A percentile compares a stretch with the other conserved stretches of the same genome.
Evolutionary conservation across 148 eudicot genomes (phyloP).

Genomic region (Nepenthes gracilis): DNA sequence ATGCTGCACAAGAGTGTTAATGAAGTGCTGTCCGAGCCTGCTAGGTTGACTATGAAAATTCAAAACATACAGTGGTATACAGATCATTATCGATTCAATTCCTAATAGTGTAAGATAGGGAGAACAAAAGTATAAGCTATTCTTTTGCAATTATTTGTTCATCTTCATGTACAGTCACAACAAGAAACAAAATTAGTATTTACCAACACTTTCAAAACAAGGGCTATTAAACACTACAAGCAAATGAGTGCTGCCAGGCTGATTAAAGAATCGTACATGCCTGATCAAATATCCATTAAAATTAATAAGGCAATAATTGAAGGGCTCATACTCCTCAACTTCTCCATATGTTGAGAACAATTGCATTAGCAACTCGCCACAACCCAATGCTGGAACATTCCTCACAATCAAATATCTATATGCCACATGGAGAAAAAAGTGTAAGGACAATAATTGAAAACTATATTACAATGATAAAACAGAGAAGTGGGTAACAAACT

Average conservation of each 20-base stretch:
- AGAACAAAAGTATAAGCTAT: no score
- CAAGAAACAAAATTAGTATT: no score
- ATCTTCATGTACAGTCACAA: no score
- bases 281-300: not conserved
- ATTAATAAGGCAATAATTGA: slow-evolving; percentile 1
- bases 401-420: slow-evolving; percentile 76
- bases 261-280: no score
- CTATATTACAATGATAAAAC: not conserved
- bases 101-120: no score
- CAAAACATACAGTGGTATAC: no score
- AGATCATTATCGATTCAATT: no score
- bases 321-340: slow-evolving; percentile 59
- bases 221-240: not conserved
- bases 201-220: not conserved
- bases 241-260: no score
- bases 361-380: slow-evolving; percentile 68
- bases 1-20: no score
- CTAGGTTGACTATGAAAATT: no score
- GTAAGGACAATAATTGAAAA: not conserved
- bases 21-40: no score
- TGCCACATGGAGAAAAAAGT: not conserved
- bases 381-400: slow-evolving; percentile 83
- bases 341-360: slow-evolving; percentile 69
- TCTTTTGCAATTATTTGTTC: no score
- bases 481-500: slow-evolving; percentile 23